A percentile compares a stretch with the other conserved stretches of the same genome.
These are phyloP conservation scores for Nothopassalora personata DNA, from an alignment of 2,329 filamentous ascomycete genomes.

Conservation along the genomic window DNA sequence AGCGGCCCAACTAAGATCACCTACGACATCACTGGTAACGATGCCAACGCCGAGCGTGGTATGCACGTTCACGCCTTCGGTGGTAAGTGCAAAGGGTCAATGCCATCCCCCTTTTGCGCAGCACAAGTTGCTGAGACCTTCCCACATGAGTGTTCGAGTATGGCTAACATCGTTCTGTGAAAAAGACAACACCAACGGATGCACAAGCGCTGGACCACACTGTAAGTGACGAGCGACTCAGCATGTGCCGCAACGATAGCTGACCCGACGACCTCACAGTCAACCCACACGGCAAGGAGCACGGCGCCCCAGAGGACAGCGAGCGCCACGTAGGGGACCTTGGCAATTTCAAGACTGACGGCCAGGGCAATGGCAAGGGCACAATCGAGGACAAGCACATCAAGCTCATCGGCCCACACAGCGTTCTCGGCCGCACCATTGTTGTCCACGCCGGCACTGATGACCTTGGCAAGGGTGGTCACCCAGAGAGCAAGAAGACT, in stretches of 20 bases:
- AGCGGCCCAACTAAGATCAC: constrained; percentile 75
- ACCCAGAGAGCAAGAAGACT: constrained; percentile 96
- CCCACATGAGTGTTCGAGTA: constrained; percentile 14
- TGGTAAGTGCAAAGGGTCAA: too few species aligned
- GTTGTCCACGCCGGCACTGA: constrained; percentile 94
- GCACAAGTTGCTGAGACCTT: too few species aligned
- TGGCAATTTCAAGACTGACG: constrained; percentile 95
- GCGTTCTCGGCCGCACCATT: constrained; percentile 90
- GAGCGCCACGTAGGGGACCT: constrained; percentile 94
- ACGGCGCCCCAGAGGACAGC: constrained; percentile 79
- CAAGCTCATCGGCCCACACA: constrained; percentile 94
- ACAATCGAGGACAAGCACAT: constrained; percentile 72
- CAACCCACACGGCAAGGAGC: constrained; percentile 90
- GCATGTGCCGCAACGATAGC: neutral
- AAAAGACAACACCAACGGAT: constrained; percentile 96
- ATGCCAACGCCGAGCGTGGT: constrained; percentile 91
- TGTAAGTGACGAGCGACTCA: constrained; percentile 54
- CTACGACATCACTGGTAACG: constrained; percentile 89
- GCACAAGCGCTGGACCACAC: constrained; percentile 96
- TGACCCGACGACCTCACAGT: constrained; percentile 50
- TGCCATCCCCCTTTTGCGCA: too few species aligned
- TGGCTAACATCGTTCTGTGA: too few species aligned
- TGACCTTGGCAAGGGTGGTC: constrained; percentile 86
- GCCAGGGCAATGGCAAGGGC: constrained; percentile 82
- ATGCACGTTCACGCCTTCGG: constrained; percentile 79